Percentiles rank a stretch among this genome's conserved stretches.
phyloP scores from a whole-genome alignment of 139 green algal species.

The Coelastrella sp. region DNA sequence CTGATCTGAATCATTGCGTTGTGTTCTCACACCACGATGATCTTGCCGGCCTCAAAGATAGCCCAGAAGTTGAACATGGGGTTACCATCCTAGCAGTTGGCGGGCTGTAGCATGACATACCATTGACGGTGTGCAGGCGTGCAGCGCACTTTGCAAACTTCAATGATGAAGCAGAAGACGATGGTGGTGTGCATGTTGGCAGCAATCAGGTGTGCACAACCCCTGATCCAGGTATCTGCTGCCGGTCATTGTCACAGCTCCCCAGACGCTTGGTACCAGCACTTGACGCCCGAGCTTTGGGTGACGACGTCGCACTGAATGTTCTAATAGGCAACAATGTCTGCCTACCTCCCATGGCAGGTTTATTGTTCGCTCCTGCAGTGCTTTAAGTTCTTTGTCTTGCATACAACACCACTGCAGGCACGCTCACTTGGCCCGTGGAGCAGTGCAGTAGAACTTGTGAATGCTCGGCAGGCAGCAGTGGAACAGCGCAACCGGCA shows the following conservation, averaged over 20 bases:
- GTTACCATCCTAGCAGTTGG: too few species aligned
- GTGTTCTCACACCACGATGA: neutral
- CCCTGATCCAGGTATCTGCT: constrained; percentile 8
- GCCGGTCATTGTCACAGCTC: constrained; percentile 7
- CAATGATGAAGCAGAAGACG: constrained; percentile 41
- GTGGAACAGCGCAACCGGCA: constrained; percentile 59
- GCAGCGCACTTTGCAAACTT: constrained; percentile 78
- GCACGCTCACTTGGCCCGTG: constrained; percentile 76
- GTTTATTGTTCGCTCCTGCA: too few species aligned
- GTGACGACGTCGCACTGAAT: too few species aligned
- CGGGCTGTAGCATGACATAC: neutral
- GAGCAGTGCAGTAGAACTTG: constrained; percentile 70
- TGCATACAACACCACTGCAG: too few species aligned
- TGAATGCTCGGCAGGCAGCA: constrained; percentile 67
- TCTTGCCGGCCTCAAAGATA: too few species aligned
- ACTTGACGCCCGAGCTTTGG: too few species aligned
- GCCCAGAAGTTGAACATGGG: too few species aligned
- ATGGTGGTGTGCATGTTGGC: constrained; percentile 57
- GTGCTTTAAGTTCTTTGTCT: too few species aligned
- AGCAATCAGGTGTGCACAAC: constrained; percentile 45
- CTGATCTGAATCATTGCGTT: too few species aligned
- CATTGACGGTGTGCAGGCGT: constrained; percentile 49
- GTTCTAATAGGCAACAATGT: too few species aligned
- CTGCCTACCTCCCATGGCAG: neutral
- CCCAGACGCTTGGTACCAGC: too few species aligned